Conservation (phyloP, 148 eudicot species). For the Vaccinium darrowii region DNA sequence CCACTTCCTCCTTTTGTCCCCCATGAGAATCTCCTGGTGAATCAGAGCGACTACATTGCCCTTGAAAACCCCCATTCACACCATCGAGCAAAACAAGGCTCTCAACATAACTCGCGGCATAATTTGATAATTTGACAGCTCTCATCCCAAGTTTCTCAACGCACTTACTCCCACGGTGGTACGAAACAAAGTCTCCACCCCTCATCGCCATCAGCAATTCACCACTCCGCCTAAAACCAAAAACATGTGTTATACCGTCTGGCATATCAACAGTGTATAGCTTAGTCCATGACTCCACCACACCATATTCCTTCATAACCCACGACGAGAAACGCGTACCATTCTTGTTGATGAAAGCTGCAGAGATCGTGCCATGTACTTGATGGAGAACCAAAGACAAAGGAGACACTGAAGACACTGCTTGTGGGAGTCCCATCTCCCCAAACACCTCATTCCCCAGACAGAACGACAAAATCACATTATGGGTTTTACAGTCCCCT, state of each 20-base stretch:
- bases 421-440: constrained; percentile 22
- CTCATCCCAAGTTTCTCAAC: constrained; percentile 24
- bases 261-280: constrained; percentile 12
- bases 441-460: constrained; percentile 26
- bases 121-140: constrained; percentile 22
- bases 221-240: constrained; percentile 2
- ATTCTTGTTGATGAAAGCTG: constrained; percentile 3
- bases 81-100: constrained; percentile 26
- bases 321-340: constrained; percentile 26
- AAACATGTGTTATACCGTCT: background rate
- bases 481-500: background rate
- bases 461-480: constrained; percentile 28
- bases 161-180: constrained; percentile 21
- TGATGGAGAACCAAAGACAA: background rate
- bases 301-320: constrained; percentile 34
- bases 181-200: constrained; percentile 25
- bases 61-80: background rate
- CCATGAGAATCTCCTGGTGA: background rate
- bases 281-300: constrained; percentile 34
- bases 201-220: background rate
- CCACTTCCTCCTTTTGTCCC: background rate
- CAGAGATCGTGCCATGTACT: background rate
- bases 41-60: background rate
- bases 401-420: background rate
- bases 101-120: constrained; percentile 29